Base-by-base conservation (phyloP, 73 alveolate genomes). In the Paramecium tetraurelia region DNA sequence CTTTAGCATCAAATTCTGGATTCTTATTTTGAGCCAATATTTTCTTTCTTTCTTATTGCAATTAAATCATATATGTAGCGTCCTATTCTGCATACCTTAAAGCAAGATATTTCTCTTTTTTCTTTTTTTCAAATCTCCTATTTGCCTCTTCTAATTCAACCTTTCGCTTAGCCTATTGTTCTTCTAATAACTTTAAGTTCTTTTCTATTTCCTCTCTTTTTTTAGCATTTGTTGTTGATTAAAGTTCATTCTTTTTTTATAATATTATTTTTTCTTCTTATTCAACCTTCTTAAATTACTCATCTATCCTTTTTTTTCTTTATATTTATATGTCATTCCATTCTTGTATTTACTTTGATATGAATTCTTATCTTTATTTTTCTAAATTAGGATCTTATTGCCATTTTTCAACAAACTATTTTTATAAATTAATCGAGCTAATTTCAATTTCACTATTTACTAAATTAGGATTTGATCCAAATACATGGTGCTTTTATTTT, bases 1-100 rank as follows among this genome's bases (percentile, higher is more conserved):
- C 94, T 12, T 89, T 68, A 1, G 40, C 40, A 71, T 89, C 87
- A 48, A 89, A 70, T 71, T 89, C 92, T 11, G 87, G 88, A 50
- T 70, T 83, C 31, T 83, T 89, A 41, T 33, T 72, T 41, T 89
- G 50, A 22, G 43, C 70, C 1, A 89, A 8, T 12, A 58, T 63
- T 29, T 71, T 43, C 76, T 89, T 89, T 43, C 71, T 89, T 18
- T 72, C 35, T 29, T 89, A 76, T 89, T 59, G 31, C 33, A 14
- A 21, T 69, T 44, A 38, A 14, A 33, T 41, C 57, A 50, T 59
- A 11, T 48, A 22, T 46, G 31, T 22, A 1, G 85, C 86, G 71
- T 70, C 94, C 27, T 63, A 14, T 20, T 89, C 20, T 5, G 76
- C 76, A 69, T 70, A 72, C 63, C 57, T 89, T 24, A 59, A 50